Percentiles rank a stretch among this genome's conserved stretches.
These are phyloP conservation scores for Fusarium torreyae DNA, from an alignment of 2,329 filamentous ascomycete species.

Conservation along the genomic window DNA sequence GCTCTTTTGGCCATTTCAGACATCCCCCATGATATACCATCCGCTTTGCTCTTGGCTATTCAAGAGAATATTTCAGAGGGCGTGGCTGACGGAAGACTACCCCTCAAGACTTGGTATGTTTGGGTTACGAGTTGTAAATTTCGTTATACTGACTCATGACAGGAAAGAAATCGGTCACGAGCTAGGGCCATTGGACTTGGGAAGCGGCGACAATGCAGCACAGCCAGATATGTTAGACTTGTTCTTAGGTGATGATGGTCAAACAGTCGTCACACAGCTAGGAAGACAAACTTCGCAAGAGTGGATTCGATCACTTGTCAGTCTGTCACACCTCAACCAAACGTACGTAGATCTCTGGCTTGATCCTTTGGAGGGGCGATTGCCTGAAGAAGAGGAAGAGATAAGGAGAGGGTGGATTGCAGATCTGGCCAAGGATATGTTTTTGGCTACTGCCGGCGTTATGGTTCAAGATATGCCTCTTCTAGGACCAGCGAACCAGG, in stretches of 20 bases:
- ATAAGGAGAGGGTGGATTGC: constrained; percentile 50
- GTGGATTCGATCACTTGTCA: constrained; percentile 44
- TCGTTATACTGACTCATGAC: constrained; percentile 13
- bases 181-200: constrained; percentile 10
- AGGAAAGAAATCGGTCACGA: constrained; percentile 50
- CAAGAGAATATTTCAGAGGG: constrained; percentile 49
- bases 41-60: constrained; percentile 48
- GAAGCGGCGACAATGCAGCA: constrained; percentile 40
- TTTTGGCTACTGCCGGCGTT: constrained; percentile 55
- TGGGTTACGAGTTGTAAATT: neutral
- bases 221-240: constrained; percentile 52
- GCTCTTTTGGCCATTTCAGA: constrained; percentile 31
- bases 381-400: constrained; percentile 47
- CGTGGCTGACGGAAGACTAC: constrained; percentile 44
- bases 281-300: constrained; percentile 47
- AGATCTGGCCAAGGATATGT: constrained; percentile 54
- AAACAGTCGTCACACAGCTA: constrained; percentile 52
- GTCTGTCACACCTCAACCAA: constrained; percentile 49
- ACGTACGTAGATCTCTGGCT: constrained; percentile 55
- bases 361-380: constrained; percentile 41
- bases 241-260: constrained; percentile 47
- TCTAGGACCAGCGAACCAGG: constrained; percentile 44
- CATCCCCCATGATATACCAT: constrained; percentile 48
- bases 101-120: constrained; percentile 55
- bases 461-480: constrained; percentile 54